Evolutionary conservation across 78 protist species (phyloP).

Genomic region (Speleostelium caveatum): DNA sequence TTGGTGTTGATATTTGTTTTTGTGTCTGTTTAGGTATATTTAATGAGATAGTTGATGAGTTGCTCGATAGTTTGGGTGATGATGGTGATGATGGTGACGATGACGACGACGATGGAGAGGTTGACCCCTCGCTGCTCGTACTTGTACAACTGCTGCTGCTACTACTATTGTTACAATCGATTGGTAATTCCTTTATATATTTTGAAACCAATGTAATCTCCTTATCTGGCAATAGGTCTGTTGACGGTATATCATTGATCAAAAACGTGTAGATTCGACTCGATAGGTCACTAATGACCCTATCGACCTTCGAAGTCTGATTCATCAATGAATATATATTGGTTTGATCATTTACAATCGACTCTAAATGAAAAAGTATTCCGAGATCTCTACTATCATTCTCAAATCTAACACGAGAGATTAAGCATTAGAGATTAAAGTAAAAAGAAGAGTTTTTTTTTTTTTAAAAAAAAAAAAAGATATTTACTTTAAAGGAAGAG

Average conservation of each 20-base stretch:
- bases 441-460: neutral
- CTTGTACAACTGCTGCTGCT: neutral
- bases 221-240: slow-evolving; percentile 49
- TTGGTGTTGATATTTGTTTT: neutral
- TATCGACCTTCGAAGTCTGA: neutral
- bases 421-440: neutral
- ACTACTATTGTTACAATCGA: neutral
- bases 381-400: slow-evolving; percentile 52
- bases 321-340: neutral
- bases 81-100: neutral
- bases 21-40: slow-evolving; percentile 17
- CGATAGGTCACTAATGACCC: neutral
- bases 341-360: neutral
- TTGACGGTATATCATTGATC: neutral
- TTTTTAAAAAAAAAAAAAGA: neutral
- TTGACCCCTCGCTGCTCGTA: neutral
- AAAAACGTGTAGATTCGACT: neutral
- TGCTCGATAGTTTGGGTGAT: neutral
- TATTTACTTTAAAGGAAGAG: slow-evolving; percentile 40
- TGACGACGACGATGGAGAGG: neutral
- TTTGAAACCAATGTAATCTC: slow-evolving; percentile 27
- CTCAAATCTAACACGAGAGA: slow-evolving; percentile 18
- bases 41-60: neutral
- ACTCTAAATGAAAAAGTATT: slow-evolving; percentile 22
- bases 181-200: slow-evolving; percentile 24